Evolutionary conservation across 176 grass and related monocot species (phyloP), one percentile per base, ranked within the genome.

Genomic region (Carex parvula): DNA sequence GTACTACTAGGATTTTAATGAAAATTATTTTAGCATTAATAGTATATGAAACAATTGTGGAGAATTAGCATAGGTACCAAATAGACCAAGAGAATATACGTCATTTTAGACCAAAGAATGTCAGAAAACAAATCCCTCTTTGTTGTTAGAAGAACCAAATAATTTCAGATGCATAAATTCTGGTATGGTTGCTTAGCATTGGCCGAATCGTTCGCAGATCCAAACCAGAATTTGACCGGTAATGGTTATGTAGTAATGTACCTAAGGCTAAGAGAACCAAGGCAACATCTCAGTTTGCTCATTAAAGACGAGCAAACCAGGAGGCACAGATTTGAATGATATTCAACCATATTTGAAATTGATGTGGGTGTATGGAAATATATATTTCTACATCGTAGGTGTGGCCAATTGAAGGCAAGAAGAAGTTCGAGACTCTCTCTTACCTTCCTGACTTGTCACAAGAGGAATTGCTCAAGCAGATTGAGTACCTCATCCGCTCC

Each of bases 381-480:
- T 70, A 29, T 21, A 30, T 8, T 53, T 81, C 13, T 39, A 21
- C 37, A 11, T 37, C 4, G 5, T 57, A 94, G 94, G 87, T 92
- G 14, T 97, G 94, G 92, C 94, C 90, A 0, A 77, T 85, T 4
- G 81, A 87, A 24, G 81, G 84, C 4, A 39, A 60, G 79, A 94
- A 92, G 88, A 97, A 97, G 79, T 97, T 97, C 60, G 92, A 94
- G 92, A 97, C 94, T 11, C 88, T 97, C 46, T 97, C 94, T 0
- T 97, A 97, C 85, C 83, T 97, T 11, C 94, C 90, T 0, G 73
- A 85, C 0, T 88, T 97, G 3, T 6, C 59, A 2, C 2, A 2
- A 4, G 94, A 94, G n/a, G 62, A 79, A 3, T 70, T 97, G 35
- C 1, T 97, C 52, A 93, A 91, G 88, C 89, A 93, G 80, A 78